phyloP scores from a whole-genome alignment of 2,329 filamentous ascomycete genomes.

The Talaromyces marneffei region DNA sequence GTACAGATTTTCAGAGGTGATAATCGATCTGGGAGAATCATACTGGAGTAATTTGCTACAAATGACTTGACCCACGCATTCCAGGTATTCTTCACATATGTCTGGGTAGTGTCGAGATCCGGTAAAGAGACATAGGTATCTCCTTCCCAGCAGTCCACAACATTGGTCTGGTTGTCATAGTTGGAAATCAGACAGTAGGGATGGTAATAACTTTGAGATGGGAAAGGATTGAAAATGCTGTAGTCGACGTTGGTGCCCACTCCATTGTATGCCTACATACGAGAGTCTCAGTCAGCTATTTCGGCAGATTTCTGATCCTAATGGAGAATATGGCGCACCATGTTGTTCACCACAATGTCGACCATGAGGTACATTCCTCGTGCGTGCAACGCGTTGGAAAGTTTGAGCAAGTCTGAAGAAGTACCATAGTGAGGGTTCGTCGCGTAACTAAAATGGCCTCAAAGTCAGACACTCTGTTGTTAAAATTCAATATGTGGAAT shows the following conservation, averaged over 20 bases:
- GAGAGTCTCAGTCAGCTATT: neutral
- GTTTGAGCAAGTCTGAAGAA: conserved; percentile 51
- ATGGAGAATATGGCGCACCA: conserved; percentile 24
- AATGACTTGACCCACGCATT: conserved; percentile 54
- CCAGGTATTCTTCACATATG: conserved; percentile 46
- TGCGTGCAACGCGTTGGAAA: conserved; percentile 52
- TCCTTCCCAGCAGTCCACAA: conserved; percentile 51
- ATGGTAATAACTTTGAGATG: conserved; percentile 56
- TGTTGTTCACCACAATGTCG: conserved; percentile 55
- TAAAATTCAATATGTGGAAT: neutral
- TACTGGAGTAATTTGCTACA: conserved; percentile 57
- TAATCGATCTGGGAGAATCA: conserved; percentile 28
- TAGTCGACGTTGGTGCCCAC: conserved; percentile 48
- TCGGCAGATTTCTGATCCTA: neutral
- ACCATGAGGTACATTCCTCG: conserved; percentile 58
- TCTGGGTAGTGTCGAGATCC: conserved; percentile 54
- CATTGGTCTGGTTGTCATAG: conserved; percentile 47
- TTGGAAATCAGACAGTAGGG: conserved; percentile 49
- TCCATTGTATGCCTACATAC: conserved; percentile 42
- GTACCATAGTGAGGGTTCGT: conserved; percentile 58
- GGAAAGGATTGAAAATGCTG: conserved; percentile 48
- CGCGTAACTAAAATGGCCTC: conserved; percentile 30
- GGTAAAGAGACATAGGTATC: conserved; percentile 52
- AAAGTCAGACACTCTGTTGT: neutral
- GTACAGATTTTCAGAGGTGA: neutral